A percentile compares a stretch with the other conserved stretches of the same genome.
Evolutionary conservation across 805 yeast genomes (phyloP).

Genomic region (Soucietia sequanensis): DNA sequence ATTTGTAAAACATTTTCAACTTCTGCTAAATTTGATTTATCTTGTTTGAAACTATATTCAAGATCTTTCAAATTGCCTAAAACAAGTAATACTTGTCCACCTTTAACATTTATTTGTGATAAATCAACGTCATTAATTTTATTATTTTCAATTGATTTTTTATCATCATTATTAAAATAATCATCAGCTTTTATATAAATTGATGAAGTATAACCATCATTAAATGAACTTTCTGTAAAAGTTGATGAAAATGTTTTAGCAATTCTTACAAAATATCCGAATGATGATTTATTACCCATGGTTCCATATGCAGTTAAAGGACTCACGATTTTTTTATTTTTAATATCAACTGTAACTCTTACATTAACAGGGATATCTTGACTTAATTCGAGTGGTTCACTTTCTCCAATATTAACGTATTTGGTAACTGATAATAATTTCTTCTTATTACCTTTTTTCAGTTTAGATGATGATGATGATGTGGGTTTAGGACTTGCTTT

Average conservation of each 20-base stretch:
- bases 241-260: slow-evolving; percentile 59
- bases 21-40: slow-evolving; percentile 49
- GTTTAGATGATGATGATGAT: too few species aligned
- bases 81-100: slow-evolving; percentile 48
- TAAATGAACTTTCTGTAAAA: slow-evolving; percentile 66
- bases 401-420: slow-evolving; percentile 73
- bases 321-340: slow-evolving; percentile 61
- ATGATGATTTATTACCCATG: slow-evolving; percentile 57
- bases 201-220: slow-evolving; percentile 67
- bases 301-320: slow-evolving; percentile 69
- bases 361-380: slow-evolving; percentile 70
- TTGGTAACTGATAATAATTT: slow-evolving; percentile 57
- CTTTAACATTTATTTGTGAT: slow-evolving; percentile 7
- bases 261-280: slow-evolving; percentile 74
- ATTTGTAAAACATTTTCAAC: slow-evolving; percentile 56
- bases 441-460: slow-evolving; percentile 45
- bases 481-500: slow-evolving; percentile 37
- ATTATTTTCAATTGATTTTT: background rate
- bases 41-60: slow-evolving; percentile 50
- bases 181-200: slow-evolving; percentile 68
- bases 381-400: slow-evolving; percentile 55
- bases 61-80: slow-evolving; percentile 65
- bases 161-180: slow-evolving; percentile 34
- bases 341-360: slow-evolving; percentile 75
- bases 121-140: slow-evolving; percentile 2